Conservation (phyloP, 129 eudicot genomes). For the Flaveria linearis region DNA sequence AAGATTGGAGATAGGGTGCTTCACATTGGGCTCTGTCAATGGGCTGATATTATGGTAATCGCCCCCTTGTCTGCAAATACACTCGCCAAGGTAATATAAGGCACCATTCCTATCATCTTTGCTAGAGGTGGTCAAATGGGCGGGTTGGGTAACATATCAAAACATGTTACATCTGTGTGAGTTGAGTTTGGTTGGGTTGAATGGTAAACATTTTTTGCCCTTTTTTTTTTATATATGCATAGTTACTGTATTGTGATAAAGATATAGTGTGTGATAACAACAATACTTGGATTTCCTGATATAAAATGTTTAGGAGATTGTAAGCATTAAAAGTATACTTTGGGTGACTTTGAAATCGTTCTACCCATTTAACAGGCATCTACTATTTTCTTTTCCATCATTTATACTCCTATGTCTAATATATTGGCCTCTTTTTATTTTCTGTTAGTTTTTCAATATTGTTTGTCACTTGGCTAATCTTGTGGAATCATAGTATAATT, state of each 20-base stretch:
- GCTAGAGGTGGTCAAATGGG: neutral
- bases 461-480: too few relatives aligned
- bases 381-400: too few relatives aligned
- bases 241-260: neutral
- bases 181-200: neutral
- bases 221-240: neutral
- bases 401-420: too few relatives aligned
- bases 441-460: too few relatives aligned
- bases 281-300: too few relatives aligned
- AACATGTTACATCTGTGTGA: neutral
- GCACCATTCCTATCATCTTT: neutral
- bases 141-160: neutral
- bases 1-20: slow-evolving; percentile 81
- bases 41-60: slow-evolving; percentile 96
- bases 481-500: too few relatives aligned
- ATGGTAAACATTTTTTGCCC: neutral
- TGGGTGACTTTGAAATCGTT: too few relatives aligned
- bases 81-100: slow-evolving; percentile 65
- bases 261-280: too few relatives aligned
- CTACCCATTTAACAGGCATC: too few relatives aligned
- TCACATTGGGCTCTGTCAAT: slow-evolving; percentile 81
- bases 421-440: too few relatives aligned
- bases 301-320: too few relatives aligned
- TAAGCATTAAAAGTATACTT: too few relatives aligned
- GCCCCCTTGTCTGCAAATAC: slow-evolving; percentile 96